Evolutionary conservation across 2,329 filamentous ascomycete species (phyloP).

Genomic region (Claviceps pazoutovae): DNA sequence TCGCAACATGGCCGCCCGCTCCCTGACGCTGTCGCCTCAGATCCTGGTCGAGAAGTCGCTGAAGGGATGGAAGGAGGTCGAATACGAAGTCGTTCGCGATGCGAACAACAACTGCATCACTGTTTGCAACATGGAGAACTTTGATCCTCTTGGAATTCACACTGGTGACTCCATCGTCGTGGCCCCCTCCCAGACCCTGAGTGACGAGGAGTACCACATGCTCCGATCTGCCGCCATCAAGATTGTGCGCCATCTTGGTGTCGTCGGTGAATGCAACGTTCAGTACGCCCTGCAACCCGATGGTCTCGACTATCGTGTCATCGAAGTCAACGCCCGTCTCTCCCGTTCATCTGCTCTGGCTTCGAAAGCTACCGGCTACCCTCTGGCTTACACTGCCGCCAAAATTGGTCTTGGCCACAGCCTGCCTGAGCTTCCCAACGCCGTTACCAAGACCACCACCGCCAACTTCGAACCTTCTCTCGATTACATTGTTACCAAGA

Average conservation of each 20-base stretch:
- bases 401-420: slow-evolving; percentile 97
- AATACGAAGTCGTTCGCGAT: slow-evolving; percentile 96
- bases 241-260: slow-evolving; percentile 91
- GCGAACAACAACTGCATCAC: slow-evolving; percentile 98
- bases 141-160: slow-evolving; percentile 92
- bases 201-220: slow-evolving; percentile 99
- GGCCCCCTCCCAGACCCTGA: slow-evolving; percentile 89
- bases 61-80: slow-evolving; percentile 98
- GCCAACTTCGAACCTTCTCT: slow-evolving; percentile 97
- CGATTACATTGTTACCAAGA: slow-evolving; percentile 98
- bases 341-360: slow-evolving; percentile 93
- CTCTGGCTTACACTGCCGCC: slow-evolving; percentile 89
- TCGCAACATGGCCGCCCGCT: slow-evolving; percentile 81
- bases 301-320: slow-evolving; percentile 94
- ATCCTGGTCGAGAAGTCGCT: slow-evolving; percentile 97
- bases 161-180: slow-evolving; percentile 98
- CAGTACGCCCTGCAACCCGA: slow-evolving; percentile 96
- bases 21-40: slow-evolving; percentile 84
- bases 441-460: slow-evolving; percentile 95
- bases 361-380: slow-evolving; percentile 96
- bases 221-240: slow-evolving; percentile 94
- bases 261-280: slow-evolving; percentile 97
- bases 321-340: slow-evolving; percentile 96
- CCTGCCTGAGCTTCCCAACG: slow-evolving; percentile 89
- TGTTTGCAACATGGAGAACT: slow-evolving; percentile 76